Base-by-base conservation (phyloP, 1,139 yeast species). In the Candida labiduridarum region DNA sequence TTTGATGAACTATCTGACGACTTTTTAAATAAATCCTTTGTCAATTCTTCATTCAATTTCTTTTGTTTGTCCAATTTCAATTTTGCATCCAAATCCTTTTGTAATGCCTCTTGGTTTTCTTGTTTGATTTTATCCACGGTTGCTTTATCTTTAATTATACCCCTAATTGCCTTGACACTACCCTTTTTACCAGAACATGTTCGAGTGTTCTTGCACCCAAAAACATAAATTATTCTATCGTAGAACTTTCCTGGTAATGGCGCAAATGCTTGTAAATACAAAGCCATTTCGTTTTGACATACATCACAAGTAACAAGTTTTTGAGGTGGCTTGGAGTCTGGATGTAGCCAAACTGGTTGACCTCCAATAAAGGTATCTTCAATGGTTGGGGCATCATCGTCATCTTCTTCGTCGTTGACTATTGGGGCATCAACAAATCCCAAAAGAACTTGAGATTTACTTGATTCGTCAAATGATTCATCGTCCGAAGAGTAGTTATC, bases 351-450 rank as follows among this genome's bases (percentile, higher is more conserved):
- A 2, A 79, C 63, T 4, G 95, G 96, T 50, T 77, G 73, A 0
- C 95, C 94, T 0, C 97, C 97, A 36, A 90, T 76, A 57, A 88
- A 85, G 1, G 94, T 82, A 60, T 89, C 96, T 56, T 85, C 90
- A 3, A 83, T 64, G 0, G 83, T 76, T 15, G 89, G 80, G 18
- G 67, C 84, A 12, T 66, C 69, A 33, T 65, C 73, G 10, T 59
- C 59, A 3, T 49, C 48, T 14, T 78, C 48, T 11, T 40, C 29
- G 14, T 25, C 12, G 19, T 19, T 30, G 22, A 42, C 11, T 22
- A 74, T 76, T 52, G 68, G 78, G 39, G 71, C 74, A 67, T 82
- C 97, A 9, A 83, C 84, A 57, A 82, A 85, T 0, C 95, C 94
- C 15, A 90, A 75, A 46, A 72, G 75, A 4, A 74, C 79, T 15